phyloP scores from a whole-genome alignment of 306 rosid genomes.

The Hylodesmum podocarpum region DNA sequence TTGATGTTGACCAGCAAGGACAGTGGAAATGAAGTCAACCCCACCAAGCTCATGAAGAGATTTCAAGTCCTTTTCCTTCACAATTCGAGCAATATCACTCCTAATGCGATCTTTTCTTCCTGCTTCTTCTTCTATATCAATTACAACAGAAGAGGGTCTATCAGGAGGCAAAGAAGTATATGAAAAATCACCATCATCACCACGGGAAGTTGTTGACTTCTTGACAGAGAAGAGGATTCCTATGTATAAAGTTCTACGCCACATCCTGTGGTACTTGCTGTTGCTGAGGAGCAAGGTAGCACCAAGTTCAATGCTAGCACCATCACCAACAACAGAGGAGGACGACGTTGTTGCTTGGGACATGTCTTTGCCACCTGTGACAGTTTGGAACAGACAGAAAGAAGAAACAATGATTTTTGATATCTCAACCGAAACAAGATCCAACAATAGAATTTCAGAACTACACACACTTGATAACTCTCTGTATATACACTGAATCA shows the following conservation, averaged over 20 bases:
- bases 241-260: conserved; percentile 35
- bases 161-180: conserved; percentile 8
- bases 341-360: neutral
- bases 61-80: conserved; percentile 35
- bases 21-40: conserved; percentile 15
- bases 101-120: neutral
- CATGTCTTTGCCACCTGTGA: conserved; percentile 20
- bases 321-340: neutral
- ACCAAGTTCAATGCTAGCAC: conserved; percentile 1
- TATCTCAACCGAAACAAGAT: neutral
- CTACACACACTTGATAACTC: too few species aligned
- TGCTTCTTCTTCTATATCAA: conserved; percentile 8
- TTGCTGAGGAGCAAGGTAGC: conserved; percentile 26
- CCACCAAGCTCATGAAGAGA: conserved; percentile 36
- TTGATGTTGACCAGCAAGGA: conserved; percentile 23
- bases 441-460: neutral
- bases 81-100: conserved; percentile 31
- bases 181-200: too few species aligned
- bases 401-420: neutral
- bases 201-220: neutral
- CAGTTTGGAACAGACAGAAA: neutral
- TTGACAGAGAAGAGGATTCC: conserved; percentile 30
- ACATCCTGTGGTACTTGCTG: conserved; percentile 11
- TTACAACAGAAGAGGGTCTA: conserved; percentile 32
- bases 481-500: too few species aligned